Conservation (phyloP, 176 grass and related monocot species). For the Zoysia japonica region DNA sequence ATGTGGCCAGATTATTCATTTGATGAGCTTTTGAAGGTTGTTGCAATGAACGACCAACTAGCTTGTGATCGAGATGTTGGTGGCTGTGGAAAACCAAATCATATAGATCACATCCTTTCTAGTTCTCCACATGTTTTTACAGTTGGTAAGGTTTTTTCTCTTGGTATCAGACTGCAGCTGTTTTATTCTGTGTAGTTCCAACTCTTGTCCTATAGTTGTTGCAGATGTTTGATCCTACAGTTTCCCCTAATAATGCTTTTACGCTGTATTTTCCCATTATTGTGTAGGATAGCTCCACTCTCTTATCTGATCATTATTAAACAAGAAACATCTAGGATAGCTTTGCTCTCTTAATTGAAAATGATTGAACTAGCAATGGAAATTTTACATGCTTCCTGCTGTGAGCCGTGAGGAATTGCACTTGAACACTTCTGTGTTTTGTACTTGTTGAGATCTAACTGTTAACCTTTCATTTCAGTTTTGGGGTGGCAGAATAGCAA, state of each 20-base stretch:
- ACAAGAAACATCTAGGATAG: background rate
- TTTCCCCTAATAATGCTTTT: background rate
- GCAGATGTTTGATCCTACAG: constrained; percentile 11
- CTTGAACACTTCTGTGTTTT: constrained; percentile 5
- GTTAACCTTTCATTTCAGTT: constrained; percentile 53
- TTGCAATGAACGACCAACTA: constrained; percentile 87
- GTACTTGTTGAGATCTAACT: background rate
- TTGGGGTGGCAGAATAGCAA: constrained; percentile 98
- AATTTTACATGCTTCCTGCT: too few relatives aligned
- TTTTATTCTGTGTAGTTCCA: background rate
- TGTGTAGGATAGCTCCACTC: constrained; percentile 16
- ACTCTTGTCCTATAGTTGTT: background rate
- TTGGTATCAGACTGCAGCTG: constrained; percentile 3
- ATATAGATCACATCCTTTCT: constrained; percentile 91
- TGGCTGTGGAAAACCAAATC: constrained; percentile 80
- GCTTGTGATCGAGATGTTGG: constrained; percentile 80
- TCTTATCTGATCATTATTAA: background rate
- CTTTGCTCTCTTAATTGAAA: too few relatives aligned
- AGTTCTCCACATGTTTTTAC: constrained; percentile 85
- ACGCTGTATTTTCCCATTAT: background rate
- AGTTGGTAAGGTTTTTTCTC: constrained; percentile 65
- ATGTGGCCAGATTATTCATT: constrained; percentile 79
- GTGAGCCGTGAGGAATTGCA: background rate
- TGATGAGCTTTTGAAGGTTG: constrained; percentile 88
- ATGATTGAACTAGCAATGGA: too few relatives aligned